phyloP scores from a whole-genome alignment of 2,329 filamentous ascomycete genomes.

The Harringtonia lauricola region DNA sequence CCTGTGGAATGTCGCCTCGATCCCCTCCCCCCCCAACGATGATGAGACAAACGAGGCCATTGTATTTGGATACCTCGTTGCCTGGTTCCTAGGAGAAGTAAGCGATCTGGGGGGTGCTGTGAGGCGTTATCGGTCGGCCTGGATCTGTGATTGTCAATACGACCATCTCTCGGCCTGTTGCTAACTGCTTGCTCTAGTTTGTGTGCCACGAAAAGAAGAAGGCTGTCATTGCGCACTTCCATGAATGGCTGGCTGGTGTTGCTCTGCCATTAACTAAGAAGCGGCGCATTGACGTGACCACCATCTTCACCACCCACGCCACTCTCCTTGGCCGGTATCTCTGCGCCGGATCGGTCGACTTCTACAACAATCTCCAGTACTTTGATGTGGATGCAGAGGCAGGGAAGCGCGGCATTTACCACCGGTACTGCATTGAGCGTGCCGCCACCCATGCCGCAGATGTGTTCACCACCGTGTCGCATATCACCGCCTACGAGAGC shows the following conservation, averaged over 20 bases:
- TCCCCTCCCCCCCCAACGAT: slow-evolving; percentile 85
- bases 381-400: slow-evolving; percentile 96
- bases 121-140: too few species aligned
- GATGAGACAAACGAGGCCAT: slow-evolving; percentile 96
- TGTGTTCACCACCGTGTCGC: slow-evolving; percentile 97
- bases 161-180: background rate
- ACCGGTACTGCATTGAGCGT: slow-evolving; percentile 95
- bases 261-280: slow-evolving; percentile 86
- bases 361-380: slow-evolving; percentile 96
- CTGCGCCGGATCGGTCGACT: slow-evolving; percentile 93
- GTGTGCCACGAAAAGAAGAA: slow-evolving; percentile 84
- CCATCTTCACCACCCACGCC: slow-evolving; percentile 97
- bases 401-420: slow-evolving; percentile 96
- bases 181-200: slow-evolving; percentile 49
- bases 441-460: slow-evolving; percentile 85
- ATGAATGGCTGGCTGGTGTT: slow-evolving; percentile 96
- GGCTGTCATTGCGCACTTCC: slow-evolving; percentile 95
- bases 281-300: slow-evolving; percentile 90
- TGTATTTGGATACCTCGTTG: slow-evolving; percentile 92
- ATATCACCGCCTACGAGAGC: slow-evolving; percentile 96
- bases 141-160: too few species aligned
- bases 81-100: slow-evolving; percentile 97
- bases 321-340: slow-evolving; percentile 92
- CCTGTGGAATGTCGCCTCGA: slow-evolving; percentile 84
- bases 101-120: too few species aligned